phyloP scores from a whole-genome alignment of 768 basidiomycete genomes.

The Mycena sanguinolenta region DNA sequence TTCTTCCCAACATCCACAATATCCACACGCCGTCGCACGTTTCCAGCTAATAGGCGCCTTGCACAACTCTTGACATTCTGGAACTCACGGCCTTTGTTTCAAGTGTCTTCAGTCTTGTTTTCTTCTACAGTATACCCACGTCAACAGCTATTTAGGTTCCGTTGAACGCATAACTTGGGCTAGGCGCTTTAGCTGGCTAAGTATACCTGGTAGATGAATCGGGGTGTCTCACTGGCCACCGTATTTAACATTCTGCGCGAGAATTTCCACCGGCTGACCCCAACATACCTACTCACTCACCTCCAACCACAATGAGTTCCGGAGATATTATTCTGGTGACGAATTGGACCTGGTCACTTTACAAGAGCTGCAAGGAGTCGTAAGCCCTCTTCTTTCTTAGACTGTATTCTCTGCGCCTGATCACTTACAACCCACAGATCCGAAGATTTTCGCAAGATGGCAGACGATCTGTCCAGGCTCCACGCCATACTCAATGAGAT shows the following conservation, averaged over 20 bases:
- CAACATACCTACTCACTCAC: background rate
- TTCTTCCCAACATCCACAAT: too few relatives aligned
- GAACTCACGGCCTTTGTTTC: background rate
- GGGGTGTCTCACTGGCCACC: background rate
- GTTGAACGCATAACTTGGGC: background rate
- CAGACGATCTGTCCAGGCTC: conserved; percentile 20
- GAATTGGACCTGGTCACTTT: conserved; percentile 23
- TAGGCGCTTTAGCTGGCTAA: too few relatives aligned
- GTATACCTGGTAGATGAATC: conserved; percentile 4
- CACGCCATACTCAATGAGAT: conserved; percentile 26
- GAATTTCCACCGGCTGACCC: background rate
- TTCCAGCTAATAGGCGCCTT: too few relatives aligned
- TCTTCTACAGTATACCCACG: background rate
- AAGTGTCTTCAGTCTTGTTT: background rate
- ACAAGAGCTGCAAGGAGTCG: conserved; percentile 31
- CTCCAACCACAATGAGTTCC: conserved; percentile 30
- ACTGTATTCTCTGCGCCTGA: too few relatives aligned
- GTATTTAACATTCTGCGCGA: background rate
- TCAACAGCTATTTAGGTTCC: background rate
- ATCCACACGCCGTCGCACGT: too few relatives aligned
- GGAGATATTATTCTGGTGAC: conserved; percentile 29
- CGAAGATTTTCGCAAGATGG: conserved; percentile 23
- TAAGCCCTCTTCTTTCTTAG: background rate
- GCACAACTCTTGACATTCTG: background rate
- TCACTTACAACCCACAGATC: conserved; percentile 5